Percentiles rank a stretch among this genome's conserved stretches.
These are phyloP conservation scores for Closterium sp. DNA, from an alignment of 139 green algal genomes.

Conservation along the genomic window DNA sequence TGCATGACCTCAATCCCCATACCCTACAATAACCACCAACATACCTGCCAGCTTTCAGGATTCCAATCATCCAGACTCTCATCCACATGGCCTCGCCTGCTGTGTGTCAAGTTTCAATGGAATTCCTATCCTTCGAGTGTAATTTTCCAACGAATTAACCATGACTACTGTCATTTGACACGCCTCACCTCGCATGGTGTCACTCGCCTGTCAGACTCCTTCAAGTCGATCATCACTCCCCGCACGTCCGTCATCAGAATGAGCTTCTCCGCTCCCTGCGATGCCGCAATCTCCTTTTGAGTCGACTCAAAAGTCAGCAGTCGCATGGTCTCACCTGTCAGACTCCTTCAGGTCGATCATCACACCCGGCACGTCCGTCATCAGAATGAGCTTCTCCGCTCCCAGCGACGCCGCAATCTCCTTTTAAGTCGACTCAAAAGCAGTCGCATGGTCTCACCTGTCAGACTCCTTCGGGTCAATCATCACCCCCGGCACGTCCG, in stretches of 20 bases:
- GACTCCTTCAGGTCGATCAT: conserved; percentile 44
- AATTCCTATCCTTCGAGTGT: too few species aligned
- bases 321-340: conserved; percentile 7
- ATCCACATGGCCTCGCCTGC: too few species aligned
- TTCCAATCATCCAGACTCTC: too few species aligned
- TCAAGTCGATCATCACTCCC: conserved; percentile 41
- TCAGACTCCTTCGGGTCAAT: conserved; percentile 27
- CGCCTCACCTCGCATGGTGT: too few species aligned
- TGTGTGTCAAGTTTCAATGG: too few species aligned
- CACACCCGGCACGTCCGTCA: conserved; percentile 56
- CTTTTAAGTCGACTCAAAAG: too few species aligned
- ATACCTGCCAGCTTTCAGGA: too few species aligned
- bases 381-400: conserved; percentile 98
- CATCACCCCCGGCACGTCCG: conserved; percentile 58
- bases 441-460: conserved; percentile 3
- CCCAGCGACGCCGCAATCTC: conserved; percentile 89
- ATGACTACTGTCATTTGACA: too few species aligned
- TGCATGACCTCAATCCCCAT: too few species aligned
- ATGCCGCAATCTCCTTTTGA: conserved; percentile 80
- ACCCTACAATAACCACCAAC: too few species aligned
- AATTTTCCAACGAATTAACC: too few species aligned
- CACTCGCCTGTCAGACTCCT: conserved; percentile 7
- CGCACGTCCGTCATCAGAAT: conserved; percentile 82
- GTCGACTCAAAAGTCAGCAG: too few species aligned
- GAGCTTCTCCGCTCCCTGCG: conserved; percentile 94